Conservation (phyloP, 2,329 filamentous ascomycete species). For the Curvularia verruculosa region DNA sequence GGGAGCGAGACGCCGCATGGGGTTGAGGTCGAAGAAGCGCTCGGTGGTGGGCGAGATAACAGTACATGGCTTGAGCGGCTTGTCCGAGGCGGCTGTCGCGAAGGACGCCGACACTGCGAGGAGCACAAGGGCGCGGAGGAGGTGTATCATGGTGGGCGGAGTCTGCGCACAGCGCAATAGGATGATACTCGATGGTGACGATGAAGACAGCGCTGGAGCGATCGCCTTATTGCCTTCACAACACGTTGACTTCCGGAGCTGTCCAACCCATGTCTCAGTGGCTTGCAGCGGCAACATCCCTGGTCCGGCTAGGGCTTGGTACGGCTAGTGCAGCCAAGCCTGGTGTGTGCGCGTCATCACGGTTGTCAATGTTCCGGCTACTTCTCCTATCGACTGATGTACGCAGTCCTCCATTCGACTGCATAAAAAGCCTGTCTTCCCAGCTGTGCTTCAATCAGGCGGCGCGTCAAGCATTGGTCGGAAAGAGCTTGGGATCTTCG, state of each 20-base stretch:
- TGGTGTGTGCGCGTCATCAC: conserved; percentile 18
- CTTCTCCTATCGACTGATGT: conserved; percentile 27
- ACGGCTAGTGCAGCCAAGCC: conserved; percentile 14
- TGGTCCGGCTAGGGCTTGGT: conserved; percentile 9
- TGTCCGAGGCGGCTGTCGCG: conserved; percentile 45
- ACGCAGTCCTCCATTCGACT: conserved; percentile 11
- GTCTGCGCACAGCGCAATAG: conserved; percentile 12
- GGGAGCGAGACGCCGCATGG: conserved; percentile 60
- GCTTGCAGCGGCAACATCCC: conserved; percentile 21
- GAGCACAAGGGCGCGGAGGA: conserved; percentile 34
- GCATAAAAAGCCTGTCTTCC: conserved; percentile 14
- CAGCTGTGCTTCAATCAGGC: conserved; percentile 5
- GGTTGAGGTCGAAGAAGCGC: conserved; percentile 67
- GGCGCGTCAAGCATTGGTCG: conserved; percentile 4
- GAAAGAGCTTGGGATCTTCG: conserved; percentile 1
- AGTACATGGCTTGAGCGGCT: conserved; percentile 64
- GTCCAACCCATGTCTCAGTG: conserved; percentile 16
- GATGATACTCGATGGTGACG: conserved; percentile 14
- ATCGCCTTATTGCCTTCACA: conserved; percentile 15
- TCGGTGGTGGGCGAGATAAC: conserved; percentile 65
- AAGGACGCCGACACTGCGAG: conserved; percentile 40
- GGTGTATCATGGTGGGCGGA: conserved; percentile 33
- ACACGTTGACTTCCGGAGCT: conserved; percentile 31
- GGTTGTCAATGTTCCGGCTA: conserved; percentile 26
- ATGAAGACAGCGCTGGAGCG: conserved; percentile 12